A percentile compares a stretch with the other conserved stretches of the same genome.
Evolutionary conservation across 805 yeast species (phyloP).

Genomic region (Ogataea angusta): DNA sequence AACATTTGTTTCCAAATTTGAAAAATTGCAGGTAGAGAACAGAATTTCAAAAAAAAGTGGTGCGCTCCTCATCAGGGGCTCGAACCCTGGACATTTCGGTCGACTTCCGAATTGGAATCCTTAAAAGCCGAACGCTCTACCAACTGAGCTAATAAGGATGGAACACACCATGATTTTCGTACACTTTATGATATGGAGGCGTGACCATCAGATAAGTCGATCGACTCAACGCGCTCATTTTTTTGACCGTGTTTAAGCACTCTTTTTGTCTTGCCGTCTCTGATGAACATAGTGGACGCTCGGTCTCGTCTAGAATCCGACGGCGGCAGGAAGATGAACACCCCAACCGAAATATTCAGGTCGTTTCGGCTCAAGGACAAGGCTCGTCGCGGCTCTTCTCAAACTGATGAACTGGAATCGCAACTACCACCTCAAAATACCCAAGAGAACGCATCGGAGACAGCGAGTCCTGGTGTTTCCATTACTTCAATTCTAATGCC

Average conservation of each 20-base stretch:
- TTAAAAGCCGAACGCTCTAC: constrained; percentile 69
- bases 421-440: too few species aligned
- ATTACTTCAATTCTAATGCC: constrained; percentile 7
- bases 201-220: background rate
- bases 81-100: constrained; percentile 63
- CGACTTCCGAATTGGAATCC: constrained; percentile 33
- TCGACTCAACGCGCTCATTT: background rate
- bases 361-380: constrained; percentile 12
- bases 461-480: constrained; percentile 2
- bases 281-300: constrained; percentile 5
- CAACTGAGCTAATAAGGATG: constrained; percentile 59
- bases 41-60: constrained; percentile 14
- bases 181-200: too few species aligned
- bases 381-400: background rate
- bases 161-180: constrained; percentile 9
- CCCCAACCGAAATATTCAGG: constrained; percentile 21
- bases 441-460: background rate
- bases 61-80: constrained; percentile 55
- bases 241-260: constrained; percentile 1
- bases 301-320: background rate
- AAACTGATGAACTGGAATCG: too few species aligned
- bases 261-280: background rate
- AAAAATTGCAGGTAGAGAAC: background rate
- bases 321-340: constrained; percentile 8
- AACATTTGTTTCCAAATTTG: background rate